Base-by-base conservation (phyloP, 352 stramenopile genomes). In the Achlya hypogyna region DNA sequence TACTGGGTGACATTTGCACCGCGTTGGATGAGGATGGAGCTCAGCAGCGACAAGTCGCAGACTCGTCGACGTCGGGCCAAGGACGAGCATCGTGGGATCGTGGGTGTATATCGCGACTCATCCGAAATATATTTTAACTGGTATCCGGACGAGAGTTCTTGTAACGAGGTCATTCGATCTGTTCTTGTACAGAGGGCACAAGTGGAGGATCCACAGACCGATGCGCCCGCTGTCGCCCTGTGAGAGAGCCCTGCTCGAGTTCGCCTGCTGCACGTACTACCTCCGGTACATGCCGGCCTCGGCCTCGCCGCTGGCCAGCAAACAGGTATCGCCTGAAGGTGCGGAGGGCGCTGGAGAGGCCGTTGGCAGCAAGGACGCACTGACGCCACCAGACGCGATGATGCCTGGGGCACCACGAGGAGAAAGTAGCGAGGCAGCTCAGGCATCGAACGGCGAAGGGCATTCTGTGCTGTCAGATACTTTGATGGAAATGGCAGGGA, bases 181-280 rank as follows among this genome's bases (percentile, higher is more conserved):
- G 6, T 42, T 14, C 34, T n/a, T n/a, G 34, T 16, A 16, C 6
- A 42, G 14, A 42, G 6, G 34, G 34, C 34, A 42, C 34, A 42
- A 42, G 34, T 42, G 6, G 6, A 16, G 6, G 6, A 42, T 16
- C 14, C 34, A 14, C 34, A 42, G 6, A 42, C 34, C 34, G 14
- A 42, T 42, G 34, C 34, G 6, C 6, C 6, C 34, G 34, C 34
- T 60, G 34, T 49, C 29, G 9, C 32, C 43, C 40, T n/a, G 14
- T n/a, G 54, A 63, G 32, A 49, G 45, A n/a, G 54, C 54, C 4
- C 4, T 63, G n/a, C 34, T 63, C n/a, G 9, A 34, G 18, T 63
- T 63, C 28, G 54, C 54, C 5, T 63, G 54, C 34, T 63, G 34
- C 22, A 63, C 54, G 32, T 63, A 35, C 40, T 51, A 22, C 32